These are phyloP conservation scores for Phytophthora quininea DNA, from an alignment of 352 stramenopile species.

Conservation along the genomic window DNA sequence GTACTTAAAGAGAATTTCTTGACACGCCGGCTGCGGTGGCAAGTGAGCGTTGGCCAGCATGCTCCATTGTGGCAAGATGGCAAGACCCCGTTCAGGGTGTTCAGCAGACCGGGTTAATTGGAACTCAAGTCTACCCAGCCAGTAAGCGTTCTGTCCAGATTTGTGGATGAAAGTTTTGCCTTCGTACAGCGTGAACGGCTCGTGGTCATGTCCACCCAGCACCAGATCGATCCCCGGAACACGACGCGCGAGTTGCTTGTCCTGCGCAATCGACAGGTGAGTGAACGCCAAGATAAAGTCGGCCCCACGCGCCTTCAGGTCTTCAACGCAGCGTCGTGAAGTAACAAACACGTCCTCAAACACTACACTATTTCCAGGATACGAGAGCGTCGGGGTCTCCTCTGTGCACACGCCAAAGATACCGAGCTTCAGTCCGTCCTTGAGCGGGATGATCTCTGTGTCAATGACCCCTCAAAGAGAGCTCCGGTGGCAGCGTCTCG, in stretches of 20 bases:
- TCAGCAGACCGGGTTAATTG: slow-evolving; percentile 49
- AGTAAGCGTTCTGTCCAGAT: slow-evolving; percentile 88
- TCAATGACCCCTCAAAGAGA: slow-evolving; percentile 54
- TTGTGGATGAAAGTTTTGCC: slow-evolving; percentile 90
- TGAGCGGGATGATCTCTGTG: slow-evolving; percentile 54
- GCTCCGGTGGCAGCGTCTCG: slow-evolving; percentile 39
- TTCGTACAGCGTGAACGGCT: slow-evolving; percentile 86
- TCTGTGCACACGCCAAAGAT: slow-evolving; percentile 78
- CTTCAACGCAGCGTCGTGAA: slow-evolving; percentile 58
- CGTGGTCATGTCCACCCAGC: slow-evolving; percentile 92
- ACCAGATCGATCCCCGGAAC: slow-evolving; percentile 84
- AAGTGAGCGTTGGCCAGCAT: slow-evolving; percentile 81
- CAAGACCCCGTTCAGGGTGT: slow-evolving; percentile 51
- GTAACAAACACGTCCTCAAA: slow-evolving; percentile 62
- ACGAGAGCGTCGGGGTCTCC: slow-evolving; percentile 58
- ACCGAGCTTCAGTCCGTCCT: slow-evolving; percentile 61
- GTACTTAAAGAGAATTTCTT: slow-evolving; percentile 79
- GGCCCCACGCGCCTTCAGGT: slow-evolving; percentile 64
- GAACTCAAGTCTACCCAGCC: slow-evolving; percentile 84
- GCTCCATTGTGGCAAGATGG: slow-evolving; percentile 71
- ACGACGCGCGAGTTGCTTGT: slow-evolving; percentile 66
- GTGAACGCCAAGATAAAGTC: slow-evolving; percentile 89
- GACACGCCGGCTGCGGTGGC: slow-evolving; percentile 55
- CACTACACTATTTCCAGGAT: slow-evolving; percentile 44
- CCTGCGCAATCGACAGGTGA: slow-evolving; percentile 80